Conservation (phyloP, 192 early-diverging fungal species). For the Neocallimastix lanati region DNA sequence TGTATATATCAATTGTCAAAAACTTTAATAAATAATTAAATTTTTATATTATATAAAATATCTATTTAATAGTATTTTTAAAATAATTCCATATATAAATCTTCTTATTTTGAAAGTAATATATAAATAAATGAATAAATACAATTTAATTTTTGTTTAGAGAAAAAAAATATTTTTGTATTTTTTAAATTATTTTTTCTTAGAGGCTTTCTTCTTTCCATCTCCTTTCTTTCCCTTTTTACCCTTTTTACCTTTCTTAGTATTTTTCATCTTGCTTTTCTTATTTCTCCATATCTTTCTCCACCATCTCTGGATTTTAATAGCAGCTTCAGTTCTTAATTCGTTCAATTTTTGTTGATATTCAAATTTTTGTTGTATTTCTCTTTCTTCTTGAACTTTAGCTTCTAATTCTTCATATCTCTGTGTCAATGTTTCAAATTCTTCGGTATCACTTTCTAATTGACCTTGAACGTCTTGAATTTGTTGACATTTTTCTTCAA, state of each 20-base stretch:
- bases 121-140: too few relatives aligned
- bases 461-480: not conserved
- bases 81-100: too few relatives aligned
- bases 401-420: constrained; percentile 20
- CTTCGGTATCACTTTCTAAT: not conserved
- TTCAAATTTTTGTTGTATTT: constrained; percentile 21
- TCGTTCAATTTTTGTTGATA: constrained; percentile 3
- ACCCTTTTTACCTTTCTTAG: not conserved
- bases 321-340: constrained; percentile 22
- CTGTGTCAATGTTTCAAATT: not conserved
- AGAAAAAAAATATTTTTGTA: too few relatives aligned
- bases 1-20: too few relatives aligned
- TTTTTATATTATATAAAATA: too few relatives aligned
- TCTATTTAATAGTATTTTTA: too few relatives aligned
- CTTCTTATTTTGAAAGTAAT: too few relatives aligned
- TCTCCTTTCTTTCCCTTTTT: not conserved
- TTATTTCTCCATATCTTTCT: constrained; percentile 19
- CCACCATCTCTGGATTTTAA: constrained; percentile 16
- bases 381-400: constrained; percentile 21
- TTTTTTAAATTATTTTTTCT: too few relatives aligned
- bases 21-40: too few relatives aligned
- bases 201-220: not conserved
- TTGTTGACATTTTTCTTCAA: constrained; percentile 20
- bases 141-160: too few relatives aligned
- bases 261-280: constrained; percentile 21